Evolutionary conservation across 2,329 filamentous ascomycete species (phyloP), one percentile per base, ranked within the genome.

Genomic region (Trichoderma atrobrunneum): DNA sequence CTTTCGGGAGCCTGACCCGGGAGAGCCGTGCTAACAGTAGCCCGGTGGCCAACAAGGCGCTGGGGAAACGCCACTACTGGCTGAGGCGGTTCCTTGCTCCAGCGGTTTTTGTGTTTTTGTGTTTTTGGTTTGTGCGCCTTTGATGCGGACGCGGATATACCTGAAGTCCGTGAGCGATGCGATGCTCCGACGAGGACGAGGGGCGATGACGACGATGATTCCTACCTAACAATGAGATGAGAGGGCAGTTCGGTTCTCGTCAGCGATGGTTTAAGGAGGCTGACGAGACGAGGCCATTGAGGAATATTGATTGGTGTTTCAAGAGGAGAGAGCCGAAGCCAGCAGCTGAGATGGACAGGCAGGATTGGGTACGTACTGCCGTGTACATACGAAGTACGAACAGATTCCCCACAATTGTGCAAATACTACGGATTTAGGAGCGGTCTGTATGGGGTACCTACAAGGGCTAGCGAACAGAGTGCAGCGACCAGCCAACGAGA

Each of bases 1-100:
- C 68, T 65, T 62, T 71, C 68, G 68, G 68, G 68, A 71, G 68
- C 43, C 60, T 71, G 65, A 21, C 54, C 68, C 68, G 68, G 68
- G 18, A 66, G 60, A 71, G 60, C 68, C 43, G 59, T 65, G 39
- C 57, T 24, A 32, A 28, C 8, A 12, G 28, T 28, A 70, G 57
- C 56, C 48, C 30, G 59, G 24, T 28, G 59, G 60, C 56, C 56
- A 30, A 57, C 14, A 24, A 30, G 30, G 57, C 57, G 57, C 57
- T 32, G 32, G 57, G 32, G 18, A 32, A 60, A n/a, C 26, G 57
- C 59, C 54, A 39, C 66, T 28, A 69, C 54, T 60, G 66, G 56
- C 66, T 69, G 56, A 28, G 34, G 36, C 24, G 48, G 36, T 14
- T 63, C 34, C 36, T 28, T 63, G 61, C 61, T 43, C 36, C 51